Conservation (phyloP, 306 rosid species). For the Canavalia gladiata region DNA sequence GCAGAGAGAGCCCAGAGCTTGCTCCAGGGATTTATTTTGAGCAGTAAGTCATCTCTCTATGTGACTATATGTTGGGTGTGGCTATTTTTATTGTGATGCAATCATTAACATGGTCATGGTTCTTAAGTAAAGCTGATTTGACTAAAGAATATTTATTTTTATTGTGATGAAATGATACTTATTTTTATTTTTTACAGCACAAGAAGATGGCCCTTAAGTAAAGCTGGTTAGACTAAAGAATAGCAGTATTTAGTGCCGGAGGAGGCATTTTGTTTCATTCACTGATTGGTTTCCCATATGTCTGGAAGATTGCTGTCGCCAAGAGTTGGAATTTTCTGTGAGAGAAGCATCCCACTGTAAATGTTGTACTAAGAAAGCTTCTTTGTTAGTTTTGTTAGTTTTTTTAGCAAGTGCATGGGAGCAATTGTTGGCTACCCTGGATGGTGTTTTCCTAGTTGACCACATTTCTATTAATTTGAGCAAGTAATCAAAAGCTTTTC, state of each 20-base stretch:
- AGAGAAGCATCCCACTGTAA: conserved; percentile 63
- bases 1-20: conserved; percentile 98
- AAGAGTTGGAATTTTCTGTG: conserved; percentile 43
- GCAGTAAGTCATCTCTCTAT: conserved; percentile 70
- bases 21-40: conserved; percentile 95
- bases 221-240: conserved; percentile 41
- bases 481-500: conserved; percentile 28
- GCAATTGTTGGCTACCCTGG: conserved; percentile 45
- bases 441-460: conserved; percentile 39
- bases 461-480: conserved; percentile 25
- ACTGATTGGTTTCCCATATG: conserved; percentile 45
- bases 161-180: conserved; percentile 25
- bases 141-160: background rate
- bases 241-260: conserved; percentile 44
- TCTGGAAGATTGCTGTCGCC: conserved; percentile 36
- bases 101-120: conserved; percentile 1
- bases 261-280: conserved; percentile 50
- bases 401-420: conserved; percentile 52
- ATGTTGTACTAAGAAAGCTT: conserved; percentile 51
- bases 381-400: conserved; percentile 42
- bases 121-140: background rate
- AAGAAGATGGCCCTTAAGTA: conserved; percentile 89
- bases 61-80: conserved; percentile 18
- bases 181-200: conserved; percentile 66
- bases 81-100: background rate